These are phyloP conservation scores for Clitopilus passeckerianus DNA, from an alignment of 768 basidiomycete genomes.

Conservation along the genomic window DNA sequence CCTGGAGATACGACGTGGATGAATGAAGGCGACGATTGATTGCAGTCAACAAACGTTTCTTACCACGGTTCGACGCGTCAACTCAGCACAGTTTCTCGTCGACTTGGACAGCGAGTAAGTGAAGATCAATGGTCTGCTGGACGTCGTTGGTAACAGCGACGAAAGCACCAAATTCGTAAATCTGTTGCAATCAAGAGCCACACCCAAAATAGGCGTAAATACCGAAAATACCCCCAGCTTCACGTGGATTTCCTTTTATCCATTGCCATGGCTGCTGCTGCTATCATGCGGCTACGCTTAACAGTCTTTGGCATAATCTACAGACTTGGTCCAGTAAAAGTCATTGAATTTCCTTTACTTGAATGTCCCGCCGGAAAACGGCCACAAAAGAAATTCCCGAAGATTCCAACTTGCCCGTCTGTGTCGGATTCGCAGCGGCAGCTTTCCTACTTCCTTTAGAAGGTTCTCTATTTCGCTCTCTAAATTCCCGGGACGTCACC, in stretches of 20 bases:
- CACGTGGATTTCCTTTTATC: constrained; percentile 10
- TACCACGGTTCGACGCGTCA: constrained; percentile 11
- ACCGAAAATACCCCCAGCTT: constrained; percentile 3
- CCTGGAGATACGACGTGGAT: constrained; percentile 4
- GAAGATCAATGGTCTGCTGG: constrained; percentile 3
- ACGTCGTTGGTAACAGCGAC: constrained; percentile 27
- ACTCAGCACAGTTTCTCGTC: constrained; percentile 6
- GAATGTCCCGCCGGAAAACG: background rate
- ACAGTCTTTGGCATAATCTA: background rate
- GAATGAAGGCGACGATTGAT: constrained; percentile 5
- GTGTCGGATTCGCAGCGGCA: background rate
- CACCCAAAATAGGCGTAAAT: constrained; percentile 26
- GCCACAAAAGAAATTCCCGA: constrained; percentile 8
- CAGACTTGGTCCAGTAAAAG: background rate
- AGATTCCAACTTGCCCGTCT: background rate
- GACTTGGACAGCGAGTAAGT: constrained; percentile 10
- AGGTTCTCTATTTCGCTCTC: background rate
- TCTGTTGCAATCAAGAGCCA: constrained; percentile 32
- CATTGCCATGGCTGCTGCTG: background rate
- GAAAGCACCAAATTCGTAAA: constrained; percentile 16
- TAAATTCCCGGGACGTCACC: background rate
- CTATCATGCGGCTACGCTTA: background rate
- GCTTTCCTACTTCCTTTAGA: background rate
- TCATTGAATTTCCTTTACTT: background rate
- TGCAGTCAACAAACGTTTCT: background rate